phyloP scores from a whole-genome alignment of 345 rosid species.

The Corymbia maculata region DNA sequence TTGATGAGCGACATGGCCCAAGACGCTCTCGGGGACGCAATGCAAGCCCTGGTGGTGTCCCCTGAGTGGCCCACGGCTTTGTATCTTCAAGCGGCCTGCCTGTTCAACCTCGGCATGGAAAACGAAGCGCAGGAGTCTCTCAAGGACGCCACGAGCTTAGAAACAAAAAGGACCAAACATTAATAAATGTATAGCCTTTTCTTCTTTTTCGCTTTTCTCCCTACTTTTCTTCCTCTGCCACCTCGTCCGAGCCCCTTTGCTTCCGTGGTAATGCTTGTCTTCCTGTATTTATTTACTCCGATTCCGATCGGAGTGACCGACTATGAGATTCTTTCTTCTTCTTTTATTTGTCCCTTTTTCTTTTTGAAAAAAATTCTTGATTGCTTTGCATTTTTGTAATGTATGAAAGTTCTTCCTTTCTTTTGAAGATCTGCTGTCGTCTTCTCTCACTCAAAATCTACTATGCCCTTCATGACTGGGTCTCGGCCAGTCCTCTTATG shows the following conservation, averaged over 20 bases:
- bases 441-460: neutral
- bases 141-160: conserved; percentile 62
- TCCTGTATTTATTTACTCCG: conserved; percentile 3
- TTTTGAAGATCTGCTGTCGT: neutral
- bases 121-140: conserved; percentile 81
- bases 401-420: neutral
- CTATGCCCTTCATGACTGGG: neutral
- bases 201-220: neutral
- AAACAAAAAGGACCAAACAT: conserved; percentile 43
- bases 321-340: neutral
- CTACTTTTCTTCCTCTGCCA: neutral
- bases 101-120: conserved; percentile 83
- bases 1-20: conserved; percentile 62
- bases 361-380: neutral
- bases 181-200: conserved; percentile 30
- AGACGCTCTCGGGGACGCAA: conserved; percentile 83
- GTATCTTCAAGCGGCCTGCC: conserved; percentile 82
- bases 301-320: neutral
- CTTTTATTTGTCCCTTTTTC: neutral
- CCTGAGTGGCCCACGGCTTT: conserved; percentile 80
- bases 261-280: neutral
- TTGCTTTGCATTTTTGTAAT: neutral
- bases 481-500: neutral
- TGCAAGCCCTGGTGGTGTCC: conserved; percentile 77
- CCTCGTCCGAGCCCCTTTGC: neutral